Percentiles rank a stretch among this genome's conserved stretches.
These are phyloP conservation scores for Apiospora aurea DNA, from an alignment of 2,329 filamentous ascomycete genomes.

Conservation along the genomic window DNA sequence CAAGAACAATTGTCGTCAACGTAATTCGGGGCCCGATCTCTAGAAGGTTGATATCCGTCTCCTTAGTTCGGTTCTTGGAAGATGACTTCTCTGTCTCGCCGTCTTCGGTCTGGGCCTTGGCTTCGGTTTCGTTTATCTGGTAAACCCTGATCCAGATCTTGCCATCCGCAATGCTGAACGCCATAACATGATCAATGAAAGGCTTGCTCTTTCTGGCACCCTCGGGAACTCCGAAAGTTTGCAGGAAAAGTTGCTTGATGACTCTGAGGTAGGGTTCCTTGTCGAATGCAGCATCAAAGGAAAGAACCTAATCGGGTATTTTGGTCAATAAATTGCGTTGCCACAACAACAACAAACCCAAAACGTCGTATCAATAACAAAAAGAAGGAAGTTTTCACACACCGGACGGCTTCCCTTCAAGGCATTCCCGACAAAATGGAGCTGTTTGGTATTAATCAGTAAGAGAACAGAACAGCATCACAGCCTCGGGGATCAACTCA, in stretches of 20 bases:
- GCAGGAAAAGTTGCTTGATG: constrained; percentile 88
- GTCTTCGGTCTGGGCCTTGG: constrained; percentile 51
- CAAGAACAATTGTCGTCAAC: constrained; percentile 75
- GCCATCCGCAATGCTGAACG: constrained; percentile 87
- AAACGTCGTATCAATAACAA: too few species aligned
- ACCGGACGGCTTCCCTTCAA: constrained; percentile 69
- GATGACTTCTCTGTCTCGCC: constrained; percentile 50
- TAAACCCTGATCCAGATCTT: constrained; percentile 98
- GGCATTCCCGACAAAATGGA: constrained; percentile 97
- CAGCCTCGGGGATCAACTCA: too few species aligned
- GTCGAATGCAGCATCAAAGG: constrained; percentile 90
- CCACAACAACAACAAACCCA: too few species aligned
- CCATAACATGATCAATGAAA: constrained; percentile 94
- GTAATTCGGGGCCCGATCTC: constrained; percentile 96
- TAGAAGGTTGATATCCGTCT: constrained; percentile 81
- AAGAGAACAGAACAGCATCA: too few species aligned
- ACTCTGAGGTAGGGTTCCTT: constrained; percentile 79
- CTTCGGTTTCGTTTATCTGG: constrained; percentile 85
- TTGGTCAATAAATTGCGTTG: too few species aligned
- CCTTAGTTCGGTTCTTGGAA: constrained; percentile 50
- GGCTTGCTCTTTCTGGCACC: constrained; percentile 90
- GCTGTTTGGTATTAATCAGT: constrained; percentile 34
- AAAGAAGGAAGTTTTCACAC: too few species aligned
- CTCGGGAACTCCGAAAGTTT: constrained; percentile 91
- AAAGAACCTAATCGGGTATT: constrained; percentile 55